These are phyloP conservation scores for Solanum hybrid DNA, from an alignment of 305 asterid species.

Conservation along the genomic window DNA sequence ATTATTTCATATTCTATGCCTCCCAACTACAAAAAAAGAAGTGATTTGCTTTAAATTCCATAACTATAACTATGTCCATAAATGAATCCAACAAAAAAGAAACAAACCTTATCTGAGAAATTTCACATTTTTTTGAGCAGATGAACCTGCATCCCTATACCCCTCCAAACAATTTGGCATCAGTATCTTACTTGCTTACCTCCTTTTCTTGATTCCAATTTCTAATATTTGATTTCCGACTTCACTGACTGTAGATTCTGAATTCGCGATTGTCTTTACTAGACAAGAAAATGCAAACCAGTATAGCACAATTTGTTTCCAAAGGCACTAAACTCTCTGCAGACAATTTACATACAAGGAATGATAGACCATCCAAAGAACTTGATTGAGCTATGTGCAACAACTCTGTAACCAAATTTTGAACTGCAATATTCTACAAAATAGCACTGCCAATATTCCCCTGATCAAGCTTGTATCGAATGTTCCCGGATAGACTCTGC, in stretches of 20 bases:
- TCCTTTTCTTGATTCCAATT: not conserved
- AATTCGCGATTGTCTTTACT: not conserved
- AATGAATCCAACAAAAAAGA: conserved; percentile 1
- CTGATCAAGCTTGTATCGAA: not conserved
- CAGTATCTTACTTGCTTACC: not conserved
- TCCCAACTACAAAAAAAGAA: not conserved
- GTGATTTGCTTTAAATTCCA: not conserved
- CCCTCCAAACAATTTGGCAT: not conserved
- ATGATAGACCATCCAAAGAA: not conserved
- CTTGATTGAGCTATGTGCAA: conserved; percentile 6
- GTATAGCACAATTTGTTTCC: not conserved
- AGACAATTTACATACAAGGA: not conserved
- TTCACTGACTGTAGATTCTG: not conserved
- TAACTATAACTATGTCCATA: not conserved
- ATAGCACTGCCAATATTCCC: not conserved
- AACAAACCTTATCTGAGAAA: conserved; percentile 3
- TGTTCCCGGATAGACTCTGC: not conserved
- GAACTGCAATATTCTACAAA: not conserved
- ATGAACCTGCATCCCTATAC: not conserved
- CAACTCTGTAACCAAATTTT: not conserved
- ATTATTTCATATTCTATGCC: not conserved
- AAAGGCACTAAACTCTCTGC: not conserved
- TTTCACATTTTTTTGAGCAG: not conserved
- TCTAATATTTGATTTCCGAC: not conserved
- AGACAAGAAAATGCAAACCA: not conserved